These are phyloP conservation scores for Trypanosoma congolense DNA, from an alignment of 208 protist species.

Conservation along the genomic window DNA sequence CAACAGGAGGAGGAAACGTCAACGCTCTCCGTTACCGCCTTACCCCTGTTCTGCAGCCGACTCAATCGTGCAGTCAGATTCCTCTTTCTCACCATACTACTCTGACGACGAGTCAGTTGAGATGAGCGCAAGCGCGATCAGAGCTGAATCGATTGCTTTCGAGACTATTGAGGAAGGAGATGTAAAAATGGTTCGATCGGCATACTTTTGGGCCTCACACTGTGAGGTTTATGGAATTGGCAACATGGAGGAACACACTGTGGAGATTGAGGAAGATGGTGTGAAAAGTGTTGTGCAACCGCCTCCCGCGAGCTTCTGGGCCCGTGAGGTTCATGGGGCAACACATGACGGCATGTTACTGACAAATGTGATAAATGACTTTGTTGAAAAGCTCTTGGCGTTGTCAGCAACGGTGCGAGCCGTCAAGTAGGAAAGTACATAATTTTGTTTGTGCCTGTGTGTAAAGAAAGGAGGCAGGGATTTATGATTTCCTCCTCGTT, in stretches of 20 bases:
- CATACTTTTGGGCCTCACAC: conserved; percentile 67
- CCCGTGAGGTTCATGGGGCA: conserved; percentile 31
- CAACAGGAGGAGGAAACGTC: conserved; percentile 9
- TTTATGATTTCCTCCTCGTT: no score
- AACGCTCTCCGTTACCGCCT: conserved; percentile 2
- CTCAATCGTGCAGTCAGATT: conserved; percentile 5
- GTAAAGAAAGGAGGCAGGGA: no score
- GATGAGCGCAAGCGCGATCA: background rate
- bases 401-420: conserved; percentile 36
- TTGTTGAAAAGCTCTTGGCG: conserved; percentile 44
- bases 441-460: no score
- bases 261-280: conserved; percentile 43
- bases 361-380: conserved; percentile 34
- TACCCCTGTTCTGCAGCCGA: background rate
- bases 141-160: background rate
- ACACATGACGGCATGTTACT: conserved; percentile 47
- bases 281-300: conserved; percentile 42
- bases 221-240: conserved; percentile 75
- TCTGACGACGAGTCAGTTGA: conserved; percentile 31
- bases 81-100: conserved; percentile 36
- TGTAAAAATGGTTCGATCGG: conserved; percentile 39
- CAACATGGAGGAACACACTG: conserved; percentile 37
- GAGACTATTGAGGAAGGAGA: conserved; percentile 23
- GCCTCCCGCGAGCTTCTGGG: conserved; percentile 47
- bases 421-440: conserved; percentile 26